Base-by-base conservation (phyloP, 2,329 filamentous ascomycete genomes). In the Phaeomoniella chlamydospora region DNA sequence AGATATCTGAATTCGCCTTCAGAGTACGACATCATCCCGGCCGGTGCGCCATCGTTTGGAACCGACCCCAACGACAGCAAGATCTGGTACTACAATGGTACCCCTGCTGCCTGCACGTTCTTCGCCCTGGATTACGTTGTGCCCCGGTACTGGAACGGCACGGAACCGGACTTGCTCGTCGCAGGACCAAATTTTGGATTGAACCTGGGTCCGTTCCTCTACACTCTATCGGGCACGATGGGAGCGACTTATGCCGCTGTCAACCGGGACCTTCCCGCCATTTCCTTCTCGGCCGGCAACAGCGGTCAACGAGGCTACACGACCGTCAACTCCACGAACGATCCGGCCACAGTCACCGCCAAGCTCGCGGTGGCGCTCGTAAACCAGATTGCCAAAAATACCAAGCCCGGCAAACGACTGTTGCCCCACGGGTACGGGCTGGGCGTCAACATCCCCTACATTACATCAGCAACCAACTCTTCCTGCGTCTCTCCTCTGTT, bases 81-180 rank as follows among this genome's bases (percentile, higher is more conserved):
- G 40, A 70, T 75, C 42, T 74, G 67, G 67, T 74, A 74, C 47
- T 75, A 73, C 52, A 70, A 74, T 36, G 70, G 70, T 15, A 75
- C 70, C 0, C 68, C 71, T 0, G 67, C 67, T 0, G 64, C 69
- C 0, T 69, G 65, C 44, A 68, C 67, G 1, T 67, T 72, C 39
- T 66, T 74, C 4, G 69, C 62, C 2, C 58, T 74, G 4, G 68
- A 74, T 53, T 71, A 67, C 31, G 65, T 74, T 5, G 55, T 74
- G 12, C 68, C 69, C 1, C 53, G 48, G 11, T 67, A 61, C 46
- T 60, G 58, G 41, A 56, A 64, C 45, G 62, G 67, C 45, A 55
- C 49, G n/a, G 57, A 58, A 2, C 67, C 67, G 1, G 70, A 75
- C 37, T 57, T 74, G 2, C 58, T 74, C 14, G 48, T 74, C 3